A percentile compares a stretch with the other conserved stretches of the same genome.
Evolutionary conservation across 768 basidiomycete species (phyloP).

Genomic region (Dioszegia aurantiaca): DNA sequence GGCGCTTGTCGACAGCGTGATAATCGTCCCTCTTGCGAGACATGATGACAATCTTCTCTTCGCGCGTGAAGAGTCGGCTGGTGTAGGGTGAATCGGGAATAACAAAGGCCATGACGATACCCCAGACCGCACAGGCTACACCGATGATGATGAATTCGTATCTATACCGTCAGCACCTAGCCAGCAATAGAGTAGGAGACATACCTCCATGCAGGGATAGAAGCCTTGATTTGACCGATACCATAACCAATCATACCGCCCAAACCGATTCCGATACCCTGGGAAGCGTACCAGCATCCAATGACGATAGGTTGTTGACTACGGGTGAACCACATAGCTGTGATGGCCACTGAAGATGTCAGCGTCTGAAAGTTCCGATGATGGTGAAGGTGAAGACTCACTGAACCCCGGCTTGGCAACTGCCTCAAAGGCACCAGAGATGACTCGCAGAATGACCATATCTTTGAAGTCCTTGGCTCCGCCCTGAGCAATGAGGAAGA

Average conservation of each 20-base stretch:
- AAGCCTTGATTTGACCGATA: constrained; percentile 42
- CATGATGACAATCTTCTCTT: constrained; percentile 44
- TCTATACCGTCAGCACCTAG: no score
- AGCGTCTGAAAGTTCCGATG: not conserved
- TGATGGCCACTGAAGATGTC: constrained; percentile 46
- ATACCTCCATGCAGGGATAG: constrained; percentile 48
- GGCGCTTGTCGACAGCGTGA: constrained; percentile 50
- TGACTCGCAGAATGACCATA: constrained; percentile 52
- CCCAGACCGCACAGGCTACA: constrained; percentile 35
- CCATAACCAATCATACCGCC: constrained; percentile 54
- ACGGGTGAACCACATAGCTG: constrained; percentile 54
- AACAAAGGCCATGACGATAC: constrained; percentile 32
- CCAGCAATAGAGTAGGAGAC: constrained; percentile 35
- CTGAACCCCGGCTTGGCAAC: constrained; percentile 51
- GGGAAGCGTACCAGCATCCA: constrained; percentile 53
- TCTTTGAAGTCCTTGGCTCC: constrained; percentile 50
- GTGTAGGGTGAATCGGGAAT: constrained; percentile 43
- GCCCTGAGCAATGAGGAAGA: constrained; percentile 55
- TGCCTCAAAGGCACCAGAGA: constrained; percentile 54
- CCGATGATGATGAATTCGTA: constrained; percentile 47
- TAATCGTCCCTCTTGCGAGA: constrained; percentile 51
- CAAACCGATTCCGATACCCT: constrained; percentile 54
- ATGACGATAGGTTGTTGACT: constrained; percentile 53
- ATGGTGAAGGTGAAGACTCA: constrained; percentile 38
- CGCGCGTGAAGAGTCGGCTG: constrained; percentile 33